A percentile compares a stretch with the other conserved stretches of the same genome.
phyloP scores from a whole-genome alignment of 2,329 filamentous ascomycete genomes.

The Botrytis sinoallii region DNA sequence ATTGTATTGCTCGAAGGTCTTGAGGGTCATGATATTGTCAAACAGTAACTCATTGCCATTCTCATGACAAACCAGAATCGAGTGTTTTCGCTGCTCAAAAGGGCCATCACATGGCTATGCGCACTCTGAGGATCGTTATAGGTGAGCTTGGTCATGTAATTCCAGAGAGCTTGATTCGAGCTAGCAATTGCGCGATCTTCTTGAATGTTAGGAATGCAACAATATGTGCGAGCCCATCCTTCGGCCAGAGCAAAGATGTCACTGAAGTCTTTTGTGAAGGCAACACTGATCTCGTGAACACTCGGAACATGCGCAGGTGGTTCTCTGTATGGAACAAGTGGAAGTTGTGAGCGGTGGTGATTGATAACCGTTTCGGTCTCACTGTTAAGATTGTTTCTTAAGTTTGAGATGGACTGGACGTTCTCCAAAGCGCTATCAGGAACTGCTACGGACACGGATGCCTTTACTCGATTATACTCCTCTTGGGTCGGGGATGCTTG shows the following conservation, averaged over 20 bases:
- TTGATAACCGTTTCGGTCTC: neutral
- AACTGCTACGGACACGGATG: conserved; percentile 4
- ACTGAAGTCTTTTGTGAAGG: conserved; percentile 9
- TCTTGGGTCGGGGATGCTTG: neutral
- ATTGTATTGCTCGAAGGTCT: conserved; percentile 39
- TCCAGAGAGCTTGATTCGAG: conserved; percentile 37
- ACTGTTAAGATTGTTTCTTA: neutral
- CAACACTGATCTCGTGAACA: neutral
- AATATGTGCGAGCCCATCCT: conserved; percentile 15
- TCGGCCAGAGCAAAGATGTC: conserved; percentile 9
- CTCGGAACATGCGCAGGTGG: neutral
- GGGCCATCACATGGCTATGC: conserved; percentile 36
- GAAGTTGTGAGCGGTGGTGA: neutral
- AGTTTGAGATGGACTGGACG: neutral
- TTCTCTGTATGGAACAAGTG: neutral
- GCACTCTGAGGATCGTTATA: conserved; percentile 35
- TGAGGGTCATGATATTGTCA: conserved; percentile 37
- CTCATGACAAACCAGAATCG: conserved; percentile 42
- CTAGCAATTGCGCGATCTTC: conserved; percentile 28
- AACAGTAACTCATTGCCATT: conserved; percentile 40
- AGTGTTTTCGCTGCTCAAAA: conserved; percentile 37
- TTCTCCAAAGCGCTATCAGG: conserved; percentile 2
- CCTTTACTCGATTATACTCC: neutral
- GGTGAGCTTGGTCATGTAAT: conserved; percentile 40
- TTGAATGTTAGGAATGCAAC: neutral